Base-by-base conservation (phyloP, 2,329 filamentous ascomycete genomes). In the Ceratocystis variospora region DNA sequence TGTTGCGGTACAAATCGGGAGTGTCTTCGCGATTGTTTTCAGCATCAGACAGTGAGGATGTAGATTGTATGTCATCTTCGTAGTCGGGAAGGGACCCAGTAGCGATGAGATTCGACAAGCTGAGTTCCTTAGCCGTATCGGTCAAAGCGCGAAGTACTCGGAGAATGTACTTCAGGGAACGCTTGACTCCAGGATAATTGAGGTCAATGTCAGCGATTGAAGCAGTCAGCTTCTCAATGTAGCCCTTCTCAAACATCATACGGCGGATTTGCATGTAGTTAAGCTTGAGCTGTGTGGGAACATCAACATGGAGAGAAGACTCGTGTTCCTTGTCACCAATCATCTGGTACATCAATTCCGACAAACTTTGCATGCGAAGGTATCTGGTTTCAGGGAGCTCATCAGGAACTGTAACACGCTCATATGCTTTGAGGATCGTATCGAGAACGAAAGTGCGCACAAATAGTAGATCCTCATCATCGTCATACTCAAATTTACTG, bases 191-290 rank as follows among this genome's bases (percentile, higher is more conserved):
- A 0, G 93, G 92, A 75, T 95, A 96, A 71, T 95, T 96, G 68
- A 99, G 83, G 73, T 96, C 94, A 68, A 99, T 88, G 72, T 99
- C 95, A 19, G 94, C 90, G 71, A 99, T 92, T 0, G 95, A 96
- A 12, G 87, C 84, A 1, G 94, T 97, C 68, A 99, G 78, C 61
- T 93, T 88, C 28, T 89, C 84, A 68, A 97, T 87, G 74, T 94
- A 96, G 66, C 95, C 91, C 78, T 97, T 99, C 77, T 99, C 94
- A 72, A 96, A 97, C 94, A 99, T 99, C 68, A 96, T 85, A 70
- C 91, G 90, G 44, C 90, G 87, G 70, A 99, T 83, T 72, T 96
- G 91, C 41, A 62, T 57, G n/a, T 65, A n/a, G 28, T 67, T 44
- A 6, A 61, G 59, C 8, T 53, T 33, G 33, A 41, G 59, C 19